A percentile compares a stretch with the other conserved stretches of the same genome.
phyloP scores from a whole-genome alignment of 129 eudicot genomes.

The Lonicera japonica region DNA sequence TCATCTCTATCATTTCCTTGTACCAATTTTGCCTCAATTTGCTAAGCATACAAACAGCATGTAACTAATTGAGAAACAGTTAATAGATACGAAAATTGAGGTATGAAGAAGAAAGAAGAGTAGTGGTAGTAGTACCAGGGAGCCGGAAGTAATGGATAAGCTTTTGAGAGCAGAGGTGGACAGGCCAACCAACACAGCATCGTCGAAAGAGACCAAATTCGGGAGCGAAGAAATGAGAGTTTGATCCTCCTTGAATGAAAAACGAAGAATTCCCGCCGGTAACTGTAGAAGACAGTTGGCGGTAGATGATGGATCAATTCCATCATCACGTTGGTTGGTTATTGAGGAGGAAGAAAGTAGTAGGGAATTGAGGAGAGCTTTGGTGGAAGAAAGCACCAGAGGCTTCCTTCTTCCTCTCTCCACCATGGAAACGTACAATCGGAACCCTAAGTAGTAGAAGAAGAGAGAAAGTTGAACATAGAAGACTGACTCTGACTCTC shows the following conservation, averaged over 20 bases:
- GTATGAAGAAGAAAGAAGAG: constrained; percentile 1
- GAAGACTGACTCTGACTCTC: not conserved
- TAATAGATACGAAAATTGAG: not conserved
- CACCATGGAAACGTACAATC: constrained; percentile 28
- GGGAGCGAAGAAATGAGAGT: constrained; percentile 11
- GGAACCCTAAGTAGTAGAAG: not conserved
- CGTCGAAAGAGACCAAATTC: constrained; percentile 37
- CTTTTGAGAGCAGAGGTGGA: constrained; percentile 60
- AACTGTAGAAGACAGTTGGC: constrained; percentile 22
- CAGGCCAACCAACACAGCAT: constrained; percentile 66
- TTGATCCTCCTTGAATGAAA: constrained; percentile 30
- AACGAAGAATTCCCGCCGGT: constrained; percentile 66
- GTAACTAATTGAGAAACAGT: not conserved
- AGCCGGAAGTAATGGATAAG: constrained; percentile 65
- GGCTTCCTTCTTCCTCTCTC: constrained; percentile 93
- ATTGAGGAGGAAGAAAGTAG: constrained; percentile 37
- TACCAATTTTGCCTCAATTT: not conserved
- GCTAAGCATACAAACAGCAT: not conserved
- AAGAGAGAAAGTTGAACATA: not conserved
- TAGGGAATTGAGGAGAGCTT: constrained; percentile 52
- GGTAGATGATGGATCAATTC: constrained; percentile 17
- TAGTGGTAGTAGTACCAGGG: too few species aligned
- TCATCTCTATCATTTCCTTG: not conserved
- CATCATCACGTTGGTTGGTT: constrained; percentile 2
- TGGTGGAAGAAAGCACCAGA: constrained; percentile 76